Percentiles rank a stretch among this genome's conserved stretches.
Conservation (phyloP, 495 filamentous ascomycete genomes). For the Penicillium lividum region DNA sequence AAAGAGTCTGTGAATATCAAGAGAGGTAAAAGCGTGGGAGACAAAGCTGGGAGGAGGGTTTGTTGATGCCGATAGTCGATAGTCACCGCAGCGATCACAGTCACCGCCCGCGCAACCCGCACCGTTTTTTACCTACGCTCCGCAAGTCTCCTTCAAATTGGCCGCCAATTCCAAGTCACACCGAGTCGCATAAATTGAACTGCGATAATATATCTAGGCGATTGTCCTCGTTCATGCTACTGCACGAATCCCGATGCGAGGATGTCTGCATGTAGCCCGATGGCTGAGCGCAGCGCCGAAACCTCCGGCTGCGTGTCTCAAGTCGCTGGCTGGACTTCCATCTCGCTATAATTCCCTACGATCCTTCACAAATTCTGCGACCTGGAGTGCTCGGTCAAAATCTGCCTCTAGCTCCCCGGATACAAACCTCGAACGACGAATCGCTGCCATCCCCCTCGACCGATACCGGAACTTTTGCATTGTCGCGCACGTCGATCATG, state of each 20-base stretch:
- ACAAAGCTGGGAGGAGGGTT: constrained; percentile 22
- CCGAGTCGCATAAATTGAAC: constrained; percentile 7
- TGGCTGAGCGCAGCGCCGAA: constrained; percentile 49
- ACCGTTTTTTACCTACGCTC: constrained; percentile 34
- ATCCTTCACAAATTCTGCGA: constrained; percentile 42
- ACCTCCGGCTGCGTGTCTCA: constrained; percentile 41
- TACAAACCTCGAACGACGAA: constrained; percentile 73
- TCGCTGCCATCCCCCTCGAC: constrained; percentile 83
- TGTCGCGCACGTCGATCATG: constrained; percentile 98
- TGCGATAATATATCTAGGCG: neutral
- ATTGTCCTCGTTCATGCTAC: constrained; percentile 36
- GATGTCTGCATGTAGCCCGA: constrained; percentile 56
- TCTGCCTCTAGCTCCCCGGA: constrained; percentile 23
- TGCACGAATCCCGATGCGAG: constrained; percentile 53
- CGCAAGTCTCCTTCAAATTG: constrained; percentile 1
- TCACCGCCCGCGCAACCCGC: constrained; percentile 27
- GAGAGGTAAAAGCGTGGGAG: constrained; percentile 5
- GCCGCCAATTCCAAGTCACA: neutral
- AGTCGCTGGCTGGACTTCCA: constrained; percentile 29
- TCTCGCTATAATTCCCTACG: constrained; percentile 27
- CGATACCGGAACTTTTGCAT: constrained; percentile 97
- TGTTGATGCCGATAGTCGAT: constrained; percentile 39
- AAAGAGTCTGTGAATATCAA: constrained; percentile 2
- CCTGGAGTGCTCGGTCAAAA: constrained; percentile 38
- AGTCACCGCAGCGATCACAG: constrained; percentile 40